Evolutionary conservation across 2,329 filamentous ascomycete genomes (phyloP), one percentile per base, ranked within the genome.

Genomic region (Graphiopsis chlorocephala): DNA sequence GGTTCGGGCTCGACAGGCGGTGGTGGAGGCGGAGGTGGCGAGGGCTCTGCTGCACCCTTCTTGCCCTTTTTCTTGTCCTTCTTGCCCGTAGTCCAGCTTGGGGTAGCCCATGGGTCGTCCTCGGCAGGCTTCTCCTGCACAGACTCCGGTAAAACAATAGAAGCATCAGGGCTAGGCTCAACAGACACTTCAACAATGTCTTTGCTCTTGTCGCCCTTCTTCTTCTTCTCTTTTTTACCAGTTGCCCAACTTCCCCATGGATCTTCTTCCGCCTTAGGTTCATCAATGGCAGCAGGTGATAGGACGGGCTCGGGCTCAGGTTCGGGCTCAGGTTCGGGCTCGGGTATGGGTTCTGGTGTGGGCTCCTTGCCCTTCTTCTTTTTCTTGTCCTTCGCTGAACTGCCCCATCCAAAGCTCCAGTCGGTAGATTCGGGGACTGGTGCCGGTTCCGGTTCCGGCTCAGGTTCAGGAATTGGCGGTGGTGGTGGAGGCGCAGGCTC

Each of bases 21-120:
- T 28, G 81, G 77, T 64, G 78, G 80, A 67, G 84, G 79, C 68
- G 82, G 76, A 38, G 80, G 78, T 65, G 78, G 78, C 52, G 84
- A 76, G 64, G 85, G 81, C 26, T 66, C 64, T 7, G 66, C 64
- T 23, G 64, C 42, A 15, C 64, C 65, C 48, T 68, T 68, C 70
- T 85, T 86, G 50, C 78, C 76, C 73, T 86, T 86, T 72, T 84
- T 83, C 76, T 85, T 86, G 55, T 78, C 72, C 67, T 85, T 86
- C 71, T 85, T 85, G 12, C 80, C 78, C 26, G 78, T 76, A 58
- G 75, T 77, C 69, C 71, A 68, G 20, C 33, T 60, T n/a, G 52
- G 28, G n/a, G 28, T 56, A 17, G 56, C 56, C 66, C 67, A 73
- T 10, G 70, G 64, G 59, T 77, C 75, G 26, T 77, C 75, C 63